Evolutionary conservation across 2,329 filamentous ascomycete species (phyloP), one percentile per base, ranked within the genome.

Genomic region (Fusarium robinianum): DNA sequence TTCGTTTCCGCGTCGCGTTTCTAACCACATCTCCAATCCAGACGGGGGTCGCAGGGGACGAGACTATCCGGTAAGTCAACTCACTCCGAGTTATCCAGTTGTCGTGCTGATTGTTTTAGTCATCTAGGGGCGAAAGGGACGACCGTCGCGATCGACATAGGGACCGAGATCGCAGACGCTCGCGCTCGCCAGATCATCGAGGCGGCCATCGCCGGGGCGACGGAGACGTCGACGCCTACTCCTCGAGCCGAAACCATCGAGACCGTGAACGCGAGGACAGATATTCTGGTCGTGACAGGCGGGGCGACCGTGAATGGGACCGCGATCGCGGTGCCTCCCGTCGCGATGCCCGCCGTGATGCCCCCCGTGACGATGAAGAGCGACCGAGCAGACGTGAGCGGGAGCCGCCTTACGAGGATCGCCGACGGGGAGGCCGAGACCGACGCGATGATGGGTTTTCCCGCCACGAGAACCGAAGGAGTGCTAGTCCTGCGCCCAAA

Each of bases 231-330:
- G 90, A 96, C 70, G 84, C 88, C 43, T 97, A 97, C 72, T 95
- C 91, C 14, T 90, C 88, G 5, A 96, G 90, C 70, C 87, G 92
- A 58, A 91, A 86, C 72, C 95, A 96, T 68, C 83, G 92, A 66
- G 92, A 95, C 67, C 80, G 92, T 51, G 92, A 97, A 73, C 87
- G 92, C 51, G 92, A 97, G 70, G 92, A 96, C 60, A 81, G 91
- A 65, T 96, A 96, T 66, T 82, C 83, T 24, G 85, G 85, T 22
- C 80, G 87, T 52, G 80, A 83, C 46, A 74, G 82, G 47, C 70
- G 79, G 44, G 81, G 84, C 40, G 87, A 90, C n/a, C 79, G 87
- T 53, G 87, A 87, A 54, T 89, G 87, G 84, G 85, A 87, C 64
- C 79, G 85, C 65, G 88, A 91, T 50, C 76, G 86, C 51, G 79